Conservation (phyloP, 352 stramenopile species). For the Globisporangium radiosum region DNA sequence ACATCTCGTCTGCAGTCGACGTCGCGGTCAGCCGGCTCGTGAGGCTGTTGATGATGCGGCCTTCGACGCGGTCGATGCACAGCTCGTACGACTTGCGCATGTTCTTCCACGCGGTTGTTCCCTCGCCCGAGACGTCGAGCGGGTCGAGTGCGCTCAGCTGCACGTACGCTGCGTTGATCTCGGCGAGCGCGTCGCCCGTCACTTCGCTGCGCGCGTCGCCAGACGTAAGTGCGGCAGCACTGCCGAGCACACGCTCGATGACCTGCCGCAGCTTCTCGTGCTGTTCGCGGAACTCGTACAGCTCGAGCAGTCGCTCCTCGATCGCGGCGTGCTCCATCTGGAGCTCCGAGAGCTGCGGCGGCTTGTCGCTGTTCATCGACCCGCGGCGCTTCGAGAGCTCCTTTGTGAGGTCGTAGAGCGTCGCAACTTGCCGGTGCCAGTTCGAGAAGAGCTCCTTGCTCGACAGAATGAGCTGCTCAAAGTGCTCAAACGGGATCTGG, state of each 20-base stretch:
- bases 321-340: slow-evolving; percentile 84
- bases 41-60: slow-evolving; percentile 87
- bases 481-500: slow-evolving; percentile 80
- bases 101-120: slow-evolving; percentile 76
- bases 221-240: slow-evolving; percentile 22
- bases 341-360: slow-evolving; percentile 69
- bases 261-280: slow-evolving; percentile 89
- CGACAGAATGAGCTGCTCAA: slow-evolving; percentile 63
- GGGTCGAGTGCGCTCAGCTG: slow-evolving; percentile 73
- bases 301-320: slow-evolving; percentile 81
- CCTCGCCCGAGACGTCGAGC: slow-evolving; percentile 84
- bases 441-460: slow-evolving; percentile 84
- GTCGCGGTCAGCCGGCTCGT: slow-evolving; percentile 83
- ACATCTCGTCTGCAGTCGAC: slow-evolving; percentile 94
- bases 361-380: slow-evolving; percentile 78
- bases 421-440: slow-evolving; percentile 76
- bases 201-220: slow-evolving; percentile 48
- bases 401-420: slow-evolving; percentile 84
- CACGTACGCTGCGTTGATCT: slow-evolving; percentile 88
- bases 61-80: slow-evolving; percentile 91
- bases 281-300: slow-evolving; percentile 88
- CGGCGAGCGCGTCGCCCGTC: slow-evolving; percentile 70
- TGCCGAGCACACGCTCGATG: slow-evolving; percentile 80
- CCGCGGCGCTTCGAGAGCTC: slow-evolving; percentile 82
- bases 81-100: slow-evolving; percentile 87